Conservation (phyloP, 2,329 filamentous ascomycete genomes). For the Fusarium denticulatum region DNA sequence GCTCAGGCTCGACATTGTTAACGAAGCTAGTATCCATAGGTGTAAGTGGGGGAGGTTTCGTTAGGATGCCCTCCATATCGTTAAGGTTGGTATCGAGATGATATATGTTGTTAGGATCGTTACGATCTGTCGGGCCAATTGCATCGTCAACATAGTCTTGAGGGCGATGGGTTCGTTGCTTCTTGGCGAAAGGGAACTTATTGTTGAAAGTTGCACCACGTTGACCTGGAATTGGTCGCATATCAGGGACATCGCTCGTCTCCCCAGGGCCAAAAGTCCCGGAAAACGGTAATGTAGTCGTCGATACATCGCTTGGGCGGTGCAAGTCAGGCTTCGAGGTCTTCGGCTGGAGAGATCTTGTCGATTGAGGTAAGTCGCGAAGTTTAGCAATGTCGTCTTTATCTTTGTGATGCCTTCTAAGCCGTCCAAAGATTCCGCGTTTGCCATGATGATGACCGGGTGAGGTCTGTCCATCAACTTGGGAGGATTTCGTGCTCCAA, state of each 20-base stretch:
- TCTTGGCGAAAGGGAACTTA: constrained; percentile 71
- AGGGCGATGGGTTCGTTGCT: constrained; percentile 56
- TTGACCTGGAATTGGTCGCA: constrained; percentile 34
- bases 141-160: constrained; percentile 67
- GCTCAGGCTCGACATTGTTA: constrained; percentile 56
- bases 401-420: constrained; percentile 65
- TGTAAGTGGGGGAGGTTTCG: constrained; percentile 74
- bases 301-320: constrained; percentile 50
- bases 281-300: constrained; percentile 49
- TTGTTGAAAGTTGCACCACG: constrained; percentile 69
- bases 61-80: constrained; percentile 91
- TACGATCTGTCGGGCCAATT: constrained; percentile 68
- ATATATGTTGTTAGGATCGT: constrained; percentile 71
- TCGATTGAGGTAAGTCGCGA: constrained; percentile 62
- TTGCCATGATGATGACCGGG: constrained; percentile 65
- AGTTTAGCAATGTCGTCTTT: constrained; percentile 55
- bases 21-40: constrained; percentile 71
- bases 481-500: constrained; percentile 59
- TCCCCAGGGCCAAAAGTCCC: constrained; percentile 44
- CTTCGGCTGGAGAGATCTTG: constrained; percentile 62
- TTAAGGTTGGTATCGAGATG: constrained; percentile 87
- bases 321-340: constrained; percentile 59
- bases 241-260: constrained; percentile 45
- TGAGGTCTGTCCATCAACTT: constrained; percentile 66
- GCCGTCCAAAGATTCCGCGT: constrained; percentile 60